Percentiles rank a stretch among this genome's conserved stretches.
phyloP scores from a whole-genome alignment of 2,329 filamentous ascomycete genomes.

The Cladosporium sp. region DNA sequence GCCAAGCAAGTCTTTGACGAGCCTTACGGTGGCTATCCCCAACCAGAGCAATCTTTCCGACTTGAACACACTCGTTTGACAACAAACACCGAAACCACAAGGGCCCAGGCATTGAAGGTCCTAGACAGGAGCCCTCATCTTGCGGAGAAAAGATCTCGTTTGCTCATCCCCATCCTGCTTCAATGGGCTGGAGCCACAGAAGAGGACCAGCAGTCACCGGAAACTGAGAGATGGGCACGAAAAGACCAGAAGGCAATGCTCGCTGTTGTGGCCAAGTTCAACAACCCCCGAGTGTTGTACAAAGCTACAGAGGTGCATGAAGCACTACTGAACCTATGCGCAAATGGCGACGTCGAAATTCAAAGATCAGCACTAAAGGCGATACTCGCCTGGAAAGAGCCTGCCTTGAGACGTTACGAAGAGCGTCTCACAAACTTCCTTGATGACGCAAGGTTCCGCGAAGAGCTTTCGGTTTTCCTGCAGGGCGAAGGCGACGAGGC shows the following conservation, averaged over 20 bases:
- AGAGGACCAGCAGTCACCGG: conserved; percentile 19
- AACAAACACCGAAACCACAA: conserved; percentile 26
- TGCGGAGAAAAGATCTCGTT: conserved; percentile 80
- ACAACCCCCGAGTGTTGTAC: conserved; percentile 80
- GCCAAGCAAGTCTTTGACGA: conserved; percentile 50
- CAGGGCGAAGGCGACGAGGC: conserved; percentile 61
- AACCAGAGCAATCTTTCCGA: conserved; percentile 10
- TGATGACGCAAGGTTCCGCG: conserved; percentile 86
- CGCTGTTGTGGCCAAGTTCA: conserved; percentile 74
- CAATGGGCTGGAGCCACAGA: conserved; percentile 62
- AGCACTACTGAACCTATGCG: conserved; percentile 68
- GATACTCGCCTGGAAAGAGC: conserved; percentile 83
- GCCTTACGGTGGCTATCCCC: conserved; percentile 34
- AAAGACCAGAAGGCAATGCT: conserved; percentile 82
- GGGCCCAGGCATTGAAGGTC: conserved; percentile 74
- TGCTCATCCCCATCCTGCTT: conserved; percentile 79
- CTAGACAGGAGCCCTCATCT: conserved; percentile 67
- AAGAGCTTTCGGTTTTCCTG: conserved; percentile 86
- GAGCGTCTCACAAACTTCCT: conserved; percentile 82
- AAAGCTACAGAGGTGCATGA: conserved; percentile 70
- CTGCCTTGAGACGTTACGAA: conserved; percentile 69
- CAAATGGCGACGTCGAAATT: conserved; percentile 84
- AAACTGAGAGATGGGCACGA: conserved; percentile 54
- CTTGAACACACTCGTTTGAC: conserved; percentile 16
- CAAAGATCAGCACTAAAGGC: conserved; percentile 81